These are phyloP conservation scores for Mycena metata DNA, from an alignment of 768 basidiomycete species.

Conservation along the genomic window DNA sequence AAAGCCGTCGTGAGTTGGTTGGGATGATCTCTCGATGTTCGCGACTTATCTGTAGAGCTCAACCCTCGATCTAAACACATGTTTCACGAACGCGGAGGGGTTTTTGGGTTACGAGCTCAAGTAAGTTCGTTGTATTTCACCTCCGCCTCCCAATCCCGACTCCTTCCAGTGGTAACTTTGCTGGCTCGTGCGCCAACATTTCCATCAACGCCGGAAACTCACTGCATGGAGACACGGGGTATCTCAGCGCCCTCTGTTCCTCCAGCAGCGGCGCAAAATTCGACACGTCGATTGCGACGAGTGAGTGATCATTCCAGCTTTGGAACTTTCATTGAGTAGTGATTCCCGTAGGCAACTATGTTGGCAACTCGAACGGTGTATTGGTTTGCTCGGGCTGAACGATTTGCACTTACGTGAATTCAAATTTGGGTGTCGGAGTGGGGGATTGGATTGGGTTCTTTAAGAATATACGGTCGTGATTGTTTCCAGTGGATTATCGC, in stretches of 20 bases:
- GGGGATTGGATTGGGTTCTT: no score
- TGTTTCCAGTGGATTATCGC: background rate
- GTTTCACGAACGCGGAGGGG: conserved; percentile 30
- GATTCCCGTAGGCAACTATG: conserved; percentile 8
- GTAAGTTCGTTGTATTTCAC: conserved; percentile 5
- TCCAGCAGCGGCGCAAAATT: conserved; percentile 15
- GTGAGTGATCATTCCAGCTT: conserved; percentile 15
- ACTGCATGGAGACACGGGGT: conserved; percentile 20
- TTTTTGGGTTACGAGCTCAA: conserved; percentile 22
- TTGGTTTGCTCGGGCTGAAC: conserved; percentile 20
- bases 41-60: conserved; percentile 8
- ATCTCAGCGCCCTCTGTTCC: conserved; percentile 27
- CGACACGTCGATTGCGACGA: conserved; percentile 29
- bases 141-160: background rate
- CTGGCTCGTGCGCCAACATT: conserved; percentile 24
- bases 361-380: conserved; percentile 24
- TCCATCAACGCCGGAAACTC: conserved; percentile 24
- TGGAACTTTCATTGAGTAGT: conserved; percentile 3
- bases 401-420: background rate
- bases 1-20: conserved; percentile 13
- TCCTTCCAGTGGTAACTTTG: conserved; percentile 24
- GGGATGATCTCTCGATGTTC: no score
- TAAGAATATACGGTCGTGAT: background rate
- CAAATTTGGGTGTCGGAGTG: no score
- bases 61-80: conserved; percentile 26